phyloP scores from a whole-genome alignment of 257 asterid genomes.

The Nicotiana paniculata region DNA sequence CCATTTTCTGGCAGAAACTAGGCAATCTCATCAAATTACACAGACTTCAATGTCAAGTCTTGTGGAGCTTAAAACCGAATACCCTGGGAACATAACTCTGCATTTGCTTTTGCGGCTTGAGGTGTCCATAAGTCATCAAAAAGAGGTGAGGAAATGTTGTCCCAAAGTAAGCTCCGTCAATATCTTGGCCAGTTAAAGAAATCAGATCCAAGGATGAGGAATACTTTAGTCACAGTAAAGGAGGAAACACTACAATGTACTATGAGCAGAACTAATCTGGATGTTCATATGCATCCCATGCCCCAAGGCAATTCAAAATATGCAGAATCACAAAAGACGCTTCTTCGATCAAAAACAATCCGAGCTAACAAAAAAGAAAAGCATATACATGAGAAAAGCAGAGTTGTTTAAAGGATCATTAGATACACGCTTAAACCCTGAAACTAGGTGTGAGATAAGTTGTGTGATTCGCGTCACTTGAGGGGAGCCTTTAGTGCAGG shows the following conservation, averaged over 20 bases:
- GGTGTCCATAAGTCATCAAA: conserved; percentile 90
- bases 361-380: background rate
- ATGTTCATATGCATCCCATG: background rate
- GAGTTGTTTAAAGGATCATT: background rate
- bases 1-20: conserved; percentile 25
- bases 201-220: background rate
- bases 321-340: background rate
- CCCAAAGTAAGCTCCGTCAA: conserved; percentile 89
- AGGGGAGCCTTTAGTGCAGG: background rate
- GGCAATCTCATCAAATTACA: conserved; percentile 24
- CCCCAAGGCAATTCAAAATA: background rate
- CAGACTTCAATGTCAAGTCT: conserved; percentile 36
- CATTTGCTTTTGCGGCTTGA: conserved; percentile 75
- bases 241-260: background rate
- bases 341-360: background rate
- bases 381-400: background rate
- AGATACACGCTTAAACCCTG: background rate
- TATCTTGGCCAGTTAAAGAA: conserved; percentile 57
- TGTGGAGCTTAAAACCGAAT: conserved; percentile 92
- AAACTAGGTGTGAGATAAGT: background rate
- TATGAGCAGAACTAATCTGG: background rate
- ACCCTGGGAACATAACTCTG: conserved; percentile 87
- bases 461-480: background rate
- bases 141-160: conserved; percentile 95
- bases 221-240: background rate